These are phyloP conservation scores for Lepiota venenata DNA, from an alignment of 768 basidiomycete genomes.

Conservation along the genomic window DNA sequence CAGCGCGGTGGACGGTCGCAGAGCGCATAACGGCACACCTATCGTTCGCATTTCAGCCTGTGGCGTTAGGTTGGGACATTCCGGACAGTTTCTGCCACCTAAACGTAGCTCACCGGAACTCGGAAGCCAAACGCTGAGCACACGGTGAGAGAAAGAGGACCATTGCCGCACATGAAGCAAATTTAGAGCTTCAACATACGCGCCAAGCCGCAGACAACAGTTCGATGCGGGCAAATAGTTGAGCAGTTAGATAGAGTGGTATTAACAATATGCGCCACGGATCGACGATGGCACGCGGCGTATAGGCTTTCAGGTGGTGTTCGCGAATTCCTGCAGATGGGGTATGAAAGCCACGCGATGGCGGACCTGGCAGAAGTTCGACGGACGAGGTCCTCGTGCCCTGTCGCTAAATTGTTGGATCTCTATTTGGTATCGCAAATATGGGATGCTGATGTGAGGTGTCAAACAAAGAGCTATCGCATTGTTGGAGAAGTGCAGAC, in stretches of 20 bases:
- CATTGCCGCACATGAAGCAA: background rate
- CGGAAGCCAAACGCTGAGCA: conserved; percentile 6
- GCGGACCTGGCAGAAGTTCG: background rate
- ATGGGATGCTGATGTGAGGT: background rate
- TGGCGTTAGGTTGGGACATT: background rate
- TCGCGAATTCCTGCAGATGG: background rate
- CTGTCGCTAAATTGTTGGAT: background rate
- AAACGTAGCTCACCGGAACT: conserved; percentile 8
- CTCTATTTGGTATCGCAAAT: background rate
- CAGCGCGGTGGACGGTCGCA: background rate
- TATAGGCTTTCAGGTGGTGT: conserved; percentile 9
- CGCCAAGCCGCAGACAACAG: background rate
- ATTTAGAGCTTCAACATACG: background rate
- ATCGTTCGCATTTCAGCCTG: background rate
- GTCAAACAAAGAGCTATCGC: background rate
- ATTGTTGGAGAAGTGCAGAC: background rate
- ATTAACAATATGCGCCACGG: conserved; percentile 3
- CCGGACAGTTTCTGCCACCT: conserved; percentile 12
- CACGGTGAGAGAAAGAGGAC: background rate
- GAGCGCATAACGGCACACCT: background rate
- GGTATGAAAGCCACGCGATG: conserved; percentile 8
- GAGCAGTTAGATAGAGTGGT: background rate
- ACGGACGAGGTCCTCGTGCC: background rate
- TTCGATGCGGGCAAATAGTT: background rate
- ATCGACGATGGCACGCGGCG: conserved; percentile 10